Conservation (phyloP, 495 filamentous ascomycete species). For the Aspergillus coremiiformis region DNA sequence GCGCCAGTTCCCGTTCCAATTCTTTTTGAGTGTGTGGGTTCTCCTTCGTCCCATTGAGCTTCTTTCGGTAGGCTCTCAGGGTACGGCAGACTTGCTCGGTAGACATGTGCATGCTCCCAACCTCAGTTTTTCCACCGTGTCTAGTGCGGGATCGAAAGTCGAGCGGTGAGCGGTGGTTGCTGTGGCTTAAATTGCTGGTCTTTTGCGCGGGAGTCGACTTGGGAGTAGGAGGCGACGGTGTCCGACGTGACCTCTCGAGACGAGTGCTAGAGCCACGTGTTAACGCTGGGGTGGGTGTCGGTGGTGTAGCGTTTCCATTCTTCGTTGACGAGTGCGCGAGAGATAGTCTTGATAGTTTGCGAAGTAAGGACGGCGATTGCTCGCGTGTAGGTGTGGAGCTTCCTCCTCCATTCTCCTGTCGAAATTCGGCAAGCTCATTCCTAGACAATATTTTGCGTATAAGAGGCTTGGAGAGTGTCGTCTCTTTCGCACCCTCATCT, state of each 20-base stretch:
- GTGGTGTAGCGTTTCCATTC: constrained; percentile 12
- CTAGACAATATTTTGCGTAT: constrained; percentile 68
- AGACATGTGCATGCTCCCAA: constrained; percentile 61
- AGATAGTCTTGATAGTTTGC: constrained; percentile 46
- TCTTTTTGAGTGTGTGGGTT: constrained; percentile 60
- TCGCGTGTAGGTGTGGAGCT: constrained; percentile 49
- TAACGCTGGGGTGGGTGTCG: constrained; percentile 26
- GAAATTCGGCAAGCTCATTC: constrained; percentile 69
- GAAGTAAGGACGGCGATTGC: constrained; percentile 57
- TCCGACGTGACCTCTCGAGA: constrained; percentile 27
- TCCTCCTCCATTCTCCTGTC: constrained; percentile 36
- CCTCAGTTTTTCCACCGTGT: constrained; percentile 44
- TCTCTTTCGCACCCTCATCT: constrained; percentile 45
- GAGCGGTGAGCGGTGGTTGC: constrained; percentile 48
- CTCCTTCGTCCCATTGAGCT: constrained; percentile 58
- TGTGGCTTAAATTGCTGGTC: constrained; percentile 13
- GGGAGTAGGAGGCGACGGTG: constrained; percentile 42
- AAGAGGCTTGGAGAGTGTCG: constrained; percentile 53
- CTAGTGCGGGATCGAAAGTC: constrained; percentile 50
- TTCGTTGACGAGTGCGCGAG: constrained; percentile 28
- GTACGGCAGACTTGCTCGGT: constrained; percentile 75
- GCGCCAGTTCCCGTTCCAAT: constrained; percentile 69
- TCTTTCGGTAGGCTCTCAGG: constrained; percentile 76
- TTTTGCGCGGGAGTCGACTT: constrained; percentile 21
- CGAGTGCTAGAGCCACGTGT: constrained; percentile 26